Evolutionary conservation across 192 early-diverging fungal species (phyloP).

Genomic region (Umbelopsis sp.): DNA sequence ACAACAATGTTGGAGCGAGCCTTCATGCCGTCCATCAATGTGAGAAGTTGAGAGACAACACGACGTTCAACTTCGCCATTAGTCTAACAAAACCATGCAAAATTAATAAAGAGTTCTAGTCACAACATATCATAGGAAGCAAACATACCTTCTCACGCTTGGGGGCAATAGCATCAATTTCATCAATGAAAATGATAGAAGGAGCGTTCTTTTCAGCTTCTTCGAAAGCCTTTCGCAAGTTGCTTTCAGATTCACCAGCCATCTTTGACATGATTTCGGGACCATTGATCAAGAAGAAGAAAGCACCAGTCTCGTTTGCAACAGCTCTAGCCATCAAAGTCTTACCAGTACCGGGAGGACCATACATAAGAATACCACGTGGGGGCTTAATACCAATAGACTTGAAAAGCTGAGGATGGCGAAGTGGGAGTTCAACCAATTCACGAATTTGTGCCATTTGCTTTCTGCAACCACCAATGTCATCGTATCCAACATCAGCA

Average conservation of each 20-base stretch:
- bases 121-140: not conserved
- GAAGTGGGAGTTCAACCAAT: slow-evolving; percentile 94
- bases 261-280: slow-evolving; percentile 99
- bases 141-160: slow-evolving; percentile 71
- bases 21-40: slow-evolving; percentile 87
- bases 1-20: slow-evolving; percentile 97
- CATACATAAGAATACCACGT: slow-evolving; percentile 96
- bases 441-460: slow-evolving; percentile 99
- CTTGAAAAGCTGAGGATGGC: slow-evolving; percentile 99
- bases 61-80: slow-evolving; percentile 95
- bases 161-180: slow-evolving; percentile 97
- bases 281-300: slow-evolving; percentile 99
- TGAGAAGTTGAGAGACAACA: slow-evolving; percentile 95
- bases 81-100: slow-evolving; percentile 40
- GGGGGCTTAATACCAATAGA: slow-evolving; percentile 99
- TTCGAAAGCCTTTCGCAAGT: slow-evolving; percentile 97
- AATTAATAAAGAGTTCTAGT: not conserved
- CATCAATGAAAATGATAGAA: slow-evolving; percentile 97
- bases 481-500: slow-evolving; percentile 96
- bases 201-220: slow-evolving; percentile 98
- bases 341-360: slow-evolving; percentile 99
- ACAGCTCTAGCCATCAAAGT: slow-evolving; percentile 98
- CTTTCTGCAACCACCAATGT: slow-evolving; percentile 97
- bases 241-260: slow-evolving; percentile 98
- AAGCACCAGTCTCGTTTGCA: slow-evolving; percentile 98